phyloP scores from a whole-genome alignment of 2,329 filamentous ascomycete genomes.

The Pseudocercospora eumusae region DNA sequence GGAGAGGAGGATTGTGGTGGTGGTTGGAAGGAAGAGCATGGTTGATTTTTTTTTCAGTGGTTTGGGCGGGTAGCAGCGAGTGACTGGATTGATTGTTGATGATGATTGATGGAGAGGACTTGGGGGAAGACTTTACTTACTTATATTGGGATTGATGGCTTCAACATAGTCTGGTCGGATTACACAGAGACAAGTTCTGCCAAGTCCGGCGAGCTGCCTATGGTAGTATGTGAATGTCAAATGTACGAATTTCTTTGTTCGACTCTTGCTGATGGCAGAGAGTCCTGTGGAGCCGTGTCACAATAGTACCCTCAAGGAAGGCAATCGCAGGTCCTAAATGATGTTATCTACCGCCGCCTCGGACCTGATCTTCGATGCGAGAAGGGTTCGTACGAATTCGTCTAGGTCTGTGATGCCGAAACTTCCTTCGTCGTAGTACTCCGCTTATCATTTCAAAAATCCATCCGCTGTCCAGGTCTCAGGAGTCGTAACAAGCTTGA shows the following conservation, averaged over 20 bases:
- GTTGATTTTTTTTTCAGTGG: slow-evolving; percentile 14
- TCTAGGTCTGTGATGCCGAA: neutral
- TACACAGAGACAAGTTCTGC: slow-evolving; percentile 1
- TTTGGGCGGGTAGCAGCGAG: slow-evolving; percentile 7
- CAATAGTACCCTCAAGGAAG: neutral
- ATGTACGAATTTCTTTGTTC: neutral
- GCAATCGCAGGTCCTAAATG: neutral
- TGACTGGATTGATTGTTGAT: slow-evolving; percentile 4
- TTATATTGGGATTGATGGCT: neutral
- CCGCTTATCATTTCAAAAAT: neutral
- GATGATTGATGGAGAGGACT: neutral
- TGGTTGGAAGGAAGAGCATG: slow-evolving; percentile 30
- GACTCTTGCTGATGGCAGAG: neutral
- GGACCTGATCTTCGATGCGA: neutral
- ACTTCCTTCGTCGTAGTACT: neutral
- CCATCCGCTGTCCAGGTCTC: neutral
- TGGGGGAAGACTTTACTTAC: neutral
- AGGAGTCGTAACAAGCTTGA: neutral
- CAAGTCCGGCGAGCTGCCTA: neutral
- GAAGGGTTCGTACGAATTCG: neutral
- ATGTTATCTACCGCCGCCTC: neutral
- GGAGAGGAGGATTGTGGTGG: slow-evolving; percentile 21
- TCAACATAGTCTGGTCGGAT: neutral
- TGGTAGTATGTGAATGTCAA: neutral
- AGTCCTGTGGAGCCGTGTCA: neutral